Conservation (phyloP, 352 stramenopile species). For the Aphanomyces cochlioides region DNA sequence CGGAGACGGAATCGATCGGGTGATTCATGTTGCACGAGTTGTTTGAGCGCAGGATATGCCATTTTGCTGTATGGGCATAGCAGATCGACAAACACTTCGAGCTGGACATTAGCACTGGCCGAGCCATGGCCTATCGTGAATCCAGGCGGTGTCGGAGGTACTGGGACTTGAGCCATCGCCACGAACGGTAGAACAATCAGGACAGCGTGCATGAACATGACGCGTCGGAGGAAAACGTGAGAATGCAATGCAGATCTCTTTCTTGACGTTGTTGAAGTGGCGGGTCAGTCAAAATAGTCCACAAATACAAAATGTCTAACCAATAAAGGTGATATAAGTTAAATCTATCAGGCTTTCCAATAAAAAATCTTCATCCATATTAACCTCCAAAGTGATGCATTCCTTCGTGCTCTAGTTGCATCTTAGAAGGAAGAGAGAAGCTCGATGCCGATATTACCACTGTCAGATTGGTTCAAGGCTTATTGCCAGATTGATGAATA, state of each 20-base stretch:
- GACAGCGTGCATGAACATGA: neutral
- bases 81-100: slow-evolving; percentile 81
- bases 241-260: neutral
- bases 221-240: neutral
- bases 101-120: slow-evolving; percentile 56
- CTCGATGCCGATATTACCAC: no score
- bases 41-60: slow-evolving; percentile 61
- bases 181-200: neutral
- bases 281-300: no score
- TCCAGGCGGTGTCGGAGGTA: slow-evolving; percentile 54
- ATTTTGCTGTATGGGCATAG: slow-evolving; percentile 74
- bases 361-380: no score
- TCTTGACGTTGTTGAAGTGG: no score
- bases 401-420: no score
- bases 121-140: slow-evolving; percentile 53
- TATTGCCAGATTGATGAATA: no score
- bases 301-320: no score
- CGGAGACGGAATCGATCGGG: slow-evolving; percentile 53
- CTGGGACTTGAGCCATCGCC: slow-evolving; percentile 40
- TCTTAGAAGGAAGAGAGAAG: no score
- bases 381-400: no score
- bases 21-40: slow-evolving; percentile 50
- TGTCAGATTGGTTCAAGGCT: no score
- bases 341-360: no score
- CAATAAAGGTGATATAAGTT: no score